Base-by-base conservation (phyloP, 108 stramenopile genomes). In the Pseudonitzschia pungens region DNA sequence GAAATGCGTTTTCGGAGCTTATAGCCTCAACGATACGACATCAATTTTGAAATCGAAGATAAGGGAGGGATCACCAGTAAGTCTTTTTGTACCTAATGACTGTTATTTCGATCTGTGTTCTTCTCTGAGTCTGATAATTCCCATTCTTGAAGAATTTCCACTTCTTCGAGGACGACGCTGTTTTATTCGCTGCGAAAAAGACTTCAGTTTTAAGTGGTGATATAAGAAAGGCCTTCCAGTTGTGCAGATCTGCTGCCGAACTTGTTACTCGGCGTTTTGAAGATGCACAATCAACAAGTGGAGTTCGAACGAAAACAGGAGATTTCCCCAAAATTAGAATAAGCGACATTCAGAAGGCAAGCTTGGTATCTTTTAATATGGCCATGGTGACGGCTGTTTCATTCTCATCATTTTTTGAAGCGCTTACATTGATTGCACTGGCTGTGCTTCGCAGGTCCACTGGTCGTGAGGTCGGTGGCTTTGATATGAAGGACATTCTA, bases 141-240 rank as follows among this genome's bases (percentile, higher is more conserved):
- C 63, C 40, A 28, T 16, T 31, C 41, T 40, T 70, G 40, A 33
- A 78, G 60, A 26, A 58, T 22, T 72, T 69, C 51, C 18, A 64
- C 29, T 60, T 86, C 11, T 94, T 97, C 78, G 82, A 92, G 12
- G 43, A 76, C 7, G 87, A 89, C 52, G 92, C 95, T n/a, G 73
- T 97, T 32, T 72, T 78, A 55, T 93, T 97, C 81, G 96, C 93
- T 8, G 89, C 96, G 22, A 89, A 85, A 58, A 99, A 96, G 74
- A 92, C 93, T 50, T 90, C 94, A 5, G 84, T 82, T 20, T 27
- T 88, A 42, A 89, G 92, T 21, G 98, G 98, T 18, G 98, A 99
- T 76, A 85, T 98, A 53, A 83, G 97, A 22, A 95, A 92, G 74
- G 95, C 95, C 15, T 92, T 99, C 52, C 91, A 94, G 45, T 83